Conservation (phyloP, 2,329 filamentous ascomycete species). For the Penicillium sp. region DNA sequence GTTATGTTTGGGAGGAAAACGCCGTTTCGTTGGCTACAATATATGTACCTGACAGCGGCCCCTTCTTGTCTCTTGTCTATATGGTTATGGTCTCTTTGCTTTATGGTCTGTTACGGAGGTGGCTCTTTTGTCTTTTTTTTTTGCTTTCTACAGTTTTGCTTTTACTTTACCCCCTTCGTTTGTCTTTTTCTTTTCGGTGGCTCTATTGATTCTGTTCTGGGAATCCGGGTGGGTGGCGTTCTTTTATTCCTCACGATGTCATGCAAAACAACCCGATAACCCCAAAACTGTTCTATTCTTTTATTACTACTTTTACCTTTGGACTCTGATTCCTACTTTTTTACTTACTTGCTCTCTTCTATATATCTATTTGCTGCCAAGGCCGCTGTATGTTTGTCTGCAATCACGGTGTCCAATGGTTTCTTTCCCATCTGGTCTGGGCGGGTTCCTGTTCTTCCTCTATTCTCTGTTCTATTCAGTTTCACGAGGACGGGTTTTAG, state of each 20-base stretch:
- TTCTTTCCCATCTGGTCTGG: background rate
- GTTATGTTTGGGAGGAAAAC: slow-evolving; percentile 7
- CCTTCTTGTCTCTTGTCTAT: slow-evolving; percentile 4
- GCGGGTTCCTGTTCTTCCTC: background rate
- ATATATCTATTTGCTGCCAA: background rate
- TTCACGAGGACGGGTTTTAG: background rate
- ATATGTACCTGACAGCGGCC: slow-evolving; percentile 2
- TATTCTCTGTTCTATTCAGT: background rate
- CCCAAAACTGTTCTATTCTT: slow-evolving; percentile 9
- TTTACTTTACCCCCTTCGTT: background rate
- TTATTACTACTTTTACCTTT: slow-evolving; percentile 2
- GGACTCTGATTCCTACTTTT: background rate
- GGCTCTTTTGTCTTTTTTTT: background rate
- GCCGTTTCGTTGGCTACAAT: background rate
- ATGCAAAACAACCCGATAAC: slow-evolving; percentile 15
- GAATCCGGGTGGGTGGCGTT: slow-evolving; percentile 16
- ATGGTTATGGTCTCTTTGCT: slow-evolving; percentile 6
- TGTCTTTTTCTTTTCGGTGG: slow-evolving; percentile 3
- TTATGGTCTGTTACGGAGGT: slow-evolving; percentile 1
- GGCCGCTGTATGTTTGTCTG: background rate
- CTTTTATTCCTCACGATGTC: slow-evolving; percentile 20
- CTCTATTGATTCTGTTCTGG: slow-evolving; percentile 8
- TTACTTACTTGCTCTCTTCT: background rate
- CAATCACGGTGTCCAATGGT: background rate
- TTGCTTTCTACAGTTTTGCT: background rate